Evolutionary conservation across 2,329 filamentous ascomycete species (phyloP).

Genomic region (Lanzia echinophila): DNA sequence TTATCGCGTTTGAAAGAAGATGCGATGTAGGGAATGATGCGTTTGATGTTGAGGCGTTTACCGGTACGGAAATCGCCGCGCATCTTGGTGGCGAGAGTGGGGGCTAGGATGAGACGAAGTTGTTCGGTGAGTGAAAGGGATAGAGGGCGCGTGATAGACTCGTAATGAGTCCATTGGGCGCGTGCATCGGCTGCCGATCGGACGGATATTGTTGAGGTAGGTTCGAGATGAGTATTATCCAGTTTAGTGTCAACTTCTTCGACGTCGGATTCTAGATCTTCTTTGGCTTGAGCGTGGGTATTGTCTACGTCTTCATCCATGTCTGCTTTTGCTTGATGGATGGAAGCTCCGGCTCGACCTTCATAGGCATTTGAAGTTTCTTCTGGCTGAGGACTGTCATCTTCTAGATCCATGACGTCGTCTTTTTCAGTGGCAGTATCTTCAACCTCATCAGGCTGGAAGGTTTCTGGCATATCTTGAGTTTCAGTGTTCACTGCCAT

Average conservation of each 20-base stretch:
- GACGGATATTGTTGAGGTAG: conserved; percentile 12
- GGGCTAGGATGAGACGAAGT: conserved; percentile 88
- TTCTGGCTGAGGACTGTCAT: conserved; percentile 35
- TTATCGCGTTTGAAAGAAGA: conserved; percentile 98
- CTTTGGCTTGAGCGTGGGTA: conserved; percentile 36
- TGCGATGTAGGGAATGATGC: conserved; percentile 98
- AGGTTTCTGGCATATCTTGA: conserved; percentile 51
- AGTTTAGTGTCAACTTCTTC: conserved; percentile 48
- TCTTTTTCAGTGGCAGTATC: conserved; percentile 41
- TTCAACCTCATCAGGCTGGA: conserved; percentile 34
- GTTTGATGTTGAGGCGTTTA: conserved; percentile 97
- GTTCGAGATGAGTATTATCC: conserved; percentile 62
- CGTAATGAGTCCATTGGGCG: conserved; percentile 77
- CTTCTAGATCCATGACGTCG: conserved; percentile 36
- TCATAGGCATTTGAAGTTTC: conserved; percentile 46
- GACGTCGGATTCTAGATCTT: conserved; percentile 33
- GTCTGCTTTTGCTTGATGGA: conserved; percentile 37
- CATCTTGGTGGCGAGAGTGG: conserved; percentile 91
- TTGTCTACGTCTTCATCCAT: conserved; percentile 43
- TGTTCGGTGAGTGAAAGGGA: conserved; percentile 89
- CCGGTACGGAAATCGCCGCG: conserved; percentile 95
- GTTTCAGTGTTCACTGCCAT: conserved; percentile 75
- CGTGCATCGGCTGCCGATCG: conserved; percentile 53
- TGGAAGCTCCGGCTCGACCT: conserved; percentile 53
- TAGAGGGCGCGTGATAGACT: conserved; percentile 75